A percentile compares a stretch with the other conserved stretches of the same genome.
These are phyloP conservation scores for Monilinia fructigena DNA, from an alignment of 2,329 filamentous ascomycete genomes.

Conservation along the genomic window DNA sequence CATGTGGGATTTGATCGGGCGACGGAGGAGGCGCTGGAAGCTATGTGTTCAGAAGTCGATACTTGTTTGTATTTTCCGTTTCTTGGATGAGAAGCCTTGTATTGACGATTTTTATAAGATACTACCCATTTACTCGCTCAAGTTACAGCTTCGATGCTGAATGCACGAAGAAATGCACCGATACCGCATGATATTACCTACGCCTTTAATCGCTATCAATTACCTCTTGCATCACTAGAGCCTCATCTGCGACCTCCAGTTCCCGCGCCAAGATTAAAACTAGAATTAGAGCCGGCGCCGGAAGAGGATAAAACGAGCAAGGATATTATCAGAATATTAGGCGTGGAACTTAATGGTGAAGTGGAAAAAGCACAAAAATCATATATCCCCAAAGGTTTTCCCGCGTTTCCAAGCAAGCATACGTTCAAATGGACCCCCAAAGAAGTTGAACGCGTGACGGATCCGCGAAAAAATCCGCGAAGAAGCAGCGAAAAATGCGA, in stretches of 20 bases:
- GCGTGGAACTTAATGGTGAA: constrained; percentile 57
- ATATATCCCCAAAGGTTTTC: constrained; percentile 60
- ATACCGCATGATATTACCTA: constrained; percentile 58
- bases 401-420: constrained; percentile 62
- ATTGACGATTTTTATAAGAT: constrained; percentile 31
- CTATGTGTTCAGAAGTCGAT: constrained; percentile 55
- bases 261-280: constrained; percentile 40
- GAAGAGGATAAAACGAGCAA: constrained; percentile 46
- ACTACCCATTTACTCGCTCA: constrained; percentile 36
- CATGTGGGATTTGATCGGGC: constrained; percentile 59
- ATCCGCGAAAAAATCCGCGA: constrained; percentile 60
- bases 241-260: constrained; percentile 58
- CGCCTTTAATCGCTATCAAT: constrained; percentile 52
- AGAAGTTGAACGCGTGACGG: constrained; percentile 46
- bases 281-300: constrained; percentile 40
- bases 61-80: constrained; percentile 49
- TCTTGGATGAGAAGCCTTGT: constrained; percentile 24
- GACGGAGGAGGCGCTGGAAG: constrained; percentile 57
- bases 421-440: constrained; percentile 61
- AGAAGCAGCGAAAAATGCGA: constrained; percentile 58
- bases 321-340: constrained; percentile 43
- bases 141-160: constrained; percentile 38
- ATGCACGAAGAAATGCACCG: constrained; percentile 48
- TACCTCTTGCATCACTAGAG: constrained; percentile 52
- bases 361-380: constrained; percentile 54